Evolutionary conservation across 108 stramenopile species (phyloP).

Genomic region (Poteriospumella lacustris): DNA sequence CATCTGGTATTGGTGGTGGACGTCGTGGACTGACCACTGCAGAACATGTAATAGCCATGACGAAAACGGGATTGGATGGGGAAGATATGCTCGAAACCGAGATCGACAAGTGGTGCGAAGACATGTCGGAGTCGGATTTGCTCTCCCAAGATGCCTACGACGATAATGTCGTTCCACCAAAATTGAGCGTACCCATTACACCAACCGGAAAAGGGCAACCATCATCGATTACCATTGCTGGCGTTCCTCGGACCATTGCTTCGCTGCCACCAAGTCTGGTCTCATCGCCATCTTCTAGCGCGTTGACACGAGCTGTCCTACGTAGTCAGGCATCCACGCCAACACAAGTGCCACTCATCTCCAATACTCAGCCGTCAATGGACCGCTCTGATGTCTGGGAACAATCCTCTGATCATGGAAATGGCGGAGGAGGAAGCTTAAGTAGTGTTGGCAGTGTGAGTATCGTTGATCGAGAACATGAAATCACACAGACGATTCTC

Average conservation of each 20-base stretch:
- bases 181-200: too few relatives aligned
- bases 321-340: too few relatives aligned
- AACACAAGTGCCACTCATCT: too few relatives aligned
- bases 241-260: not conserved
- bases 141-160: not conserved
- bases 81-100: not conserved
- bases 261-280: too few relatives aligned
- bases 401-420: not conserved
- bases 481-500: not conserved
- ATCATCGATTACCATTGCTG: not conserved
- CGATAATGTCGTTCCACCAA: not conserved
- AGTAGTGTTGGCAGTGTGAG: not conserved
- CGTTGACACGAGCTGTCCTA: too few relatives aligned
- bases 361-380: not conserved
- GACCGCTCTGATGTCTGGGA: too few relatives aligned
- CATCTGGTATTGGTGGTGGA: not conserved
- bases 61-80: not conserved
- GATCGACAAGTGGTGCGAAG: not conserved
- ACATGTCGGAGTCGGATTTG: not conserved
- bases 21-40: not conserved
- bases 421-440: not conserved
- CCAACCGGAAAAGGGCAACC: too few relatives aligned
- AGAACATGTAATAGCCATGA: not conserved
- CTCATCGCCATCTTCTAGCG: not conserved
- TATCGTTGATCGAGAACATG: not conserved